Evolutionary conservation across 352 stramenopile genomes (phyloP), one percentile per base, ranked within the genome.

Genomic region (Pythium brassicae): DNA sequence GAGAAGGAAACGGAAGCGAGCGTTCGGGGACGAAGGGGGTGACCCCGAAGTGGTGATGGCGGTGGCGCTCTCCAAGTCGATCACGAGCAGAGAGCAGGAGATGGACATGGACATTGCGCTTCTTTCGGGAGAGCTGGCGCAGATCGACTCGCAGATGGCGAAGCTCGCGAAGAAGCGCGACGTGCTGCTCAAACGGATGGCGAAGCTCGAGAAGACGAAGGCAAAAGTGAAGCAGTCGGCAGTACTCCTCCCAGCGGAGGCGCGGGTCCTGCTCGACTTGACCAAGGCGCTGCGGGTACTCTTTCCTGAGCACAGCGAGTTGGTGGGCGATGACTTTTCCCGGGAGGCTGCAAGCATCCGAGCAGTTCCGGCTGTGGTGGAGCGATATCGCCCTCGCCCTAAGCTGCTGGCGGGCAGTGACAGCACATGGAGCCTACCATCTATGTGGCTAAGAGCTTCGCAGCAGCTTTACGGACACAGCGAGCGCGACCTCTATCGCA

Each of bases 161-260:
- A 81, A 74, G 39, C 57, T 88, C 2, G 19, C 63, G 14, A 84
- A 86, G 55, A 72, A 71, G 49, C 64, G 73, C 27, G 27, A 29
- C 2, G 61, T 65, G 29, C 50, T 87, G 2, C 63, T 82, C 37
- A 85, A 82, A 65, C 12, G 27, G 83, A 29, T 55, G 64, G n/a
- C n/a, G 27, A 74, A 66, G 48, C 49, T 87, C 12, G 76, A 84
- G 56, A 87, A 74, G 43, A 57, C 59, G 32, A 79, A 79, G 29
- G 57, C 66, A 0, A 82, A 79, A 29, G 53, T 83, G 23, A 65
- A 65, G 53, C 58, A 10, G 35, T 42, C 35, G 3, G 35, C 19
- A 10, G 35, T 42, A 15, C 14, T 42, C 35, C 11, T 15, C 1
- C 70, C 70, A 47, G 55, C 51, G n/a, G 69, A 69, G 39, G 70